Conservation (phyloP, 1,139 yeast genomes). For the Sugiyamaella neomexicana region DNA sequence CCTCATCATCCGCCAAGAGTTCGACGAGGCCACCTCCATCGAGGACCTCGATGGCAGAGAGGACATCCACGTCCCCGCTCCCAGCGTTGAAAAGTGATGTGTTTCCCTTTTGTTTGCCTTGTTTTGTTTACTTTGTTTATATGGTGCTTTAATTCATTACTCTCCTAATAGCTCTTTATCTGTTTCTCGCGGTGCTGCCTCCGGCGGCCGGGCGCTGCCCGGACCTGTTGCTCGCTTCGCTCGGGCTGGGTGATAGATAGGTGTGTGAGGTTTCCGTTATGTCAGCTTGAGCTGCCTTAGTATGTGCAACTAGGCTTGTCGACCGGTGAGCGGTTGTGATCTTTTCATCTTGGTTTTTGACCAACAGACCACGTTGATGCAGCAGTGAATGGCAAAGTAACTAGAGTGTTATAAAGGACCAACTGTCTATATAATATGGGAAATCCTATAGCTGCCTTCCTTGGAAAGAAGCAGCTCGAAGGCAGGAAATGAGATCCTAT, state of each 20-base stretch:
- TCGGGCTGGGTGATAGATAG: background rate
- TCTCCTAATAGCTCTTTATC: background rate
- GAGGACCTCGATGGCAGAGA: constrained; percentile 15
- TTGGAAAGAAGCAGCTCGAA: too few species aligned
- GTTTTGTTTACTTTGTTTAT: constrained; percentile 2
- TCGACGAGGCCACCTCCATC: constrained; percentile 41
- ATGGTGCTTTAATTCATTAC: background rate
- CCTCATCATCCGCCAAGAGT: constrained; percentile 67
- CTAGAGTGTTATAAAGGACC: too few species aligned
- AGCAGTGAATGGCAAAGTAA: too few species aligned
- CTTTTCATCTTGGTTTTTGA: too few species aligned
- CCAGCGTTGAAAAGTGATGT: constrained; percentile 12
- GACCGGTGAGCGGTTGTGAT: too few species aligned
- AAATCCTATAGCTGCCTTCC: too few species aligned
- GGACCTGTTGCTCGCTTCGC: background rate
- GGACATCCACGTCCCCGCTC: constrained; percentile 9
- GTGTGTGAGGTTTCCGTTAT: too few species aligned
- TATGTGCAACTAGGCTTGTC: too few species aligned
- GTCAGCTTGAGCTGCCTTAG: too few species aligned
- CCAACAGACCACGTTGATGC: too few species aligned
- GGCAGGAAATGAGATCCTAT: too few species aligned
- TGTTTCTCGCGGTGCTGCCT: background rate
- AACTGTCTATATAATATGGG: too few species aligned
- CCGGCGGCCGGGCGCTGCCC: background rate
- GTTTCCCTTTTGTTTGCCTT: constrained; percentile 6